Evolutionary conservation across 768 basidiomycete genomes (phyloP).

Genomic region (Suillus plorans): DNA sequence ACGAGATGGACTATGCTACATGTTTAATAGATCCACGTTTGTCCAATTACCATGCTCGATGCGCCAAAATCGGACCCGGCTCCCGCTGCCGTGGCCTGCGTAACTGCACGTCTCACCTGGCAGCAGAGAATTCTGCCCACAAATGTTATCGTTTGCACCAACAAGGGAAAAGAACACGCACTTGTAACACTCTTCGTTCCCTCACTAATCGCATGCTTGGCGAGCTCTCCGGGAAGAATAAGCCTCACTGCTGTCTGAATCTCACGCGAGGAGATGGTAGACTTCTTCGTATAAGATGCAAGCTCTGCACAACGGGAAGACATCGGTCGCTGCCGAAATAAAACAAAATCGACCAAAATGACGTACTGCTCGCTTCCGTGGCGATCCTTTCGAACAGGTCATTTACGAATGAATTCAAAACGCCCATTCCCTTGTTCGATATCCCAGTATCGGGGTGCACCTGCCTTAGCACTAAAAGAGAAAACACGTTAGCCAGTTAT

Average conservation of each 20-base stretch:
- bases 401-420: conserved; percentile 63
- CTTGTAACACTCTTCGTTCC: conserved; percentile 64
- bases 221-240: conserved; percentile 70
- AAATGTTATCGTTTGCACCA: conserved; percentile 6
- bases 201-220: conserved; percentile 76
- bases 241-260: conserved; percentile 70
- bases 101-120: conserved; percentile 7
- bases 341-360: background rate
- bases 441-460: conserved; percentile 76
- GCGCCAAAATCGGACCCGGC: background rate
- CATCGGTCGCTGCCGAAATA: background rate
- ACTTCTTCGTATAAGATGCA: conserved; percentile 69
- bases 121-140: conserved; percentile 27
- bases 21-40: conserved; percentile 1
- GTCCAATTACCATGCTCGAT: background rate
- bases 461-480: conserved; percentile 57
- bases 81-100: background rate
- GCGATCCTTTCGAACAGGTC: conserved; percentile 63
- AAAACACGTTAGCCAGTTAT: background rate
- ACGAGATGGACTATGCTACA: conserved; percentile 24
- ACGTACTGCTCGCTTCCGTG: conserved; percentile 49
- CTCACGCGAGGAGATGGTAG: conserved; percentile 72
- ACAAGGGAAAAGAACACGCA: conserved; percentile 12
- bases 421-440: conserved; percentile 64
- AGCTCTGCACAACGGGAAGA: conserved; percentile 40